phyloP scores from a whole-genome alignment of 345 rosid genomes.

The Pseudoturritis turrita region DNA sequence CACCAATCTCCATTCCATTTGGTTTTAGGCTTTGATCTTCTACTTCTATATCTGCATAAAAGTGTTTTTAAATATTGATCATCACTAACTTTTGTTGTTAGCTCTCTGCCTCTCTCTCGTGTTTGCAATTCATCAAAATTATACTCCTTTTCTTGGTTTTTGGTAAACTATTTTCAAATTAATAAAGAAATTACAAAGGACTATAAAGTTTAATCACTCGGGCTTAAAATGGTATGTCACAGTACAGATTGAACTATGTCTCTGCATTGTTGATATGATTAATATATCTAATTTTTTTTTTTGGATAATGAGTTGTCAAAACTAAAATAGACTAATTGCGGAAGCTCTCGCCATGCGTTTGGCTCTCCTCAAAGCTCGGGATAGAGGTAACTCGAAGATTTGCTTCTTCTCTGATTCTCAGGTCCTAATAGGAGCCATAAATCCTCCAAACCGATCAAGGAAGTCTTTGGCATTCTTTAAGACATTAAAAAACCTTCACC shows the following conservation, averaged over 20 bases:
- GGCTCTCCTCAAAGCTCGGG: too few relatives aligned
- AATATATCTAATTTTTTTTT: background rate
- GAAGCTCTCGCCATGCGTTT: too few relatives aligned
- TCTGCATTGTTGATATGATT: background rate
- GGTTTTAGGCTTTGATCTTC: background rate
- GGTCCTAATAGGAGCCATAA: too few relatives aligned
- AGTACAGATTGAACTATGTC: background rate
- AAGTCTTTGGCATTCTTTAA: too few relatives aligned
- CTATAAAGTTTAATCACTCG: background rate
- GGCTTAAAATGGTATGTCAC: background rate
- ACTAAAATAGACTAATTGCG: slow-evolving; percentile 1
- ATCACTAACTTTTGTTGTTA: background rate
- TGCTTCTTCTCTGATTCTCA: too few relatives aligned
- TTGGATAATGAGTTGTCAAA: slow-evolving; percentile 4
- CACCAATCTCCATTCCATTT: background rate
- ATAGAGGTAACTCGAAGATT: too few relatives aligned
- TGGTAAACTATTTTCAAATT: background rate
- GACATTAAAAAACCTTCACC: too few relatives aligned
- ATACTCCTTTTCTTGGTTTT: too few relatives aligned
- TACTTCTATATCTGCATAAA: background rate
- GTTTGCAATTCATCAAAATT: background rate
- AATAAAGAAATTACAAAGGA: background rate
- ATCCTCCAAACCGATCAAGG: too few relatives aligned
- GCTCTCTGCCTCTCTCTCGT: background rate
- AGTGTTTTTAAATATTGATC: background rate